These are phyloP conservation scores for Phialophora expanda DNA, from an alignment of 2,329 filamentous ascomycete species.

Conservation along the genomic window DNA sequence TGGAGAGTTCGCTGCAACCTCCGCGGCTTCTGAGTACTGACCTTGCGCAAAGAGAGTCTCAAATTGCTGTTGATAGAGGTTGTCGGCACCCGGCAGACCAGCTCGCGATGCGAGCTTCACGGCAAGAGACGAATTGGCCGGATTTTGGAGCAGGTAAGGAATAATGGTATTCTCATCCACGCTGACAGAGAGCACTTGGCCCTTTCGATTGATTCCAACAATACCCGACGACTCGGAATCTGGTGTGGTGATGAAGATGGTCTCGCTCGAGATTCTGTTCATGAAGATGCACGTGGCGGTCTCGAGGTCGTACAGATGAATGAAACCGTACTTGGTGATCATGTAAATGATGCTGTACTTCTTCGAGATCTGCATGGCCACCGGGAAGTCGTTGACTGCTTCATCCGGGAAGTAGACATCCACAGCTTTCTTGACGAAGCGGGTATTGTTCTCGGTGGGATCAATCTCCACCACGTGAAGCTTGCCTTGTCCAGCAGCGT, in stretches of 20 bases:
- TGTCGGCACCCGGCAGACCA: conserved; percentile 90
- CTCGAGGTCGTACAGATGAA: conserved; percentile 97
- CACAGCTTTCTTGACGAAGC: conserved; percentile 93
- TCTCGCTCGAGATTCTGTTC: conserved; percentile 99
- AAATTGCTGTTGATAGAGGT: conserved; percentile 90
- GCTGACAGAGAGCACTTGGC: conserved; percentile 91
- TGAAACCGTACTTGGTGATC: conserved; percentile 98
- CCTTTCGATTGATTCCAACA: conserved; percentile 94
- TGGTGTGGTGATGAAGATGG: conserved; percentile 90
- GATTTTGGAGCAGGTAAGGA: conserved; percentile 93
- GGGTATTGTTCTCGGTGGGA: conserved; percentile 84
- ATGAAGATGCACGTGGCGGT: conserved; percentile 96
- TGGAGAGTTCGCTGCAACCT: conserved; percentile 94
- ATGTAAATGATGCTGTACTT: conserved; percentile 97
- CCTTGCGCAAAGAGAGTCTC: conserved; percentile 81
- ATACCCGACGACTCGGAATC: conserved; percentile 86
- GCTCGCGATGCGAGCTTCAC: conserved; percentile 96
- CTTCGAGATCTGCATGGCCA: conserved; percentile 94
- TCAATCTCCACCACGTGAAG: conserved; percentile 98
- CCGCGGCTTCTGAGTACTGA: conserved; percentile 86
- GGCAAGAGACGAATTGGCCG: conserved; percentile 88
- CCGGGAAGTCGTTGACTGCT: conserved; percentile 95
- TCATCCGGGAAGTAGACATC: conserved; percentile 98
- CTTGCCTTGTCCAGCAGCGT: conserved; percentile 80
- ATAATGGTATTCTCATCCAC: conserved; percentile 92